Conservation (phyloP, 1,284 basidiomycete genomes). For the Apiotrichum veenhuisii region DNA sequence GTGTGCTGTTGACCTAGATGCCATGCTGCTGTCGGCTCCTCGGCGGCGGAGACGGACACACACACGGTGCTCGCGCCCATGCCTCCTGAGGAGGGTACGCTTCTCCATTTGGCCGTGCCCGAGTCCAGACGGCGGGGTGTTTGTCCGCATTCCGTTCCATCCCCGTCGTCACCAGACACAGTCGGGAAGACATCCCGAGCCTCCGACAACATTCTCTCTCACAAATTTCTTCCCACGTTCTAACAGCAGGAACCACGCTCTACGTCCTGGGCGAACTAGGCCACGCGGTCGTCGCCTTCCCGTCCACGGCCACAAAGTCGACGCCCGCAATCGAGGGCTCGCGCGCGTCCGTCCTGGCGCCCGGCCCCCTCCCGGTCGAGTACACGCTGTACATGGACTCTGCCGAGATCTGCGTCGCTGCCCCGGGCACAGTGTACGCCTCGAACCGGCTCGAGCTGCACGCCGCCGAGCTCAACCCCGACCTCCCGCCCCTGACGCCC, state of each 20-base stretch:
- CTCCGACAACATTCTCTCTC: too few species aligned
- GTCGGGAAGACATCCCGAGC: too few species aligned
- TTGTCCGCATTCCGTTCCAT: too few species aligned
- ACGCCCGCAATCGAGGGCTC: conserved; percentile 17
- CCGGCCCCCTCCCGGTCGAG: conserved; percentile 25
- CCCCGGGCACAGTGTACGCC: conserved; percentile 35
- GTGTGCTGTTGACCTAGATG: too few species aligned
- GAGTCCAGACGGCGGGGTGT: too few species aligned
- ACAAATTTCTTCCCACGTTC: too few species aligned
- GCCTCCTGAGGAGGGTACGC: too few species aligned
- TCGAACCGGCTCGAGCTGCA: conserved; percentile 45
- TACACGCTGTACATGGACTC: conserved; percentile 33
- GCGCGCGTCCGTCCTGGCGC: conserved; percentile 27
- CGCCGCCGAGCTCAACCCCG: conserved; percentile 25
- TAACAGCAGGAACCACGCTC: conserved; percentile 35
- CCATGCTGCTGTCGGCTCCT: too few species aligned
- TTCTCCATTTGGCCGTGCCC: too few species aligned
- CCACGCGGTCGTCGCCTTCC: conserved; percentile 35
- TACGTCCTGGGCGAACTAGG: conserved; percentile 46
- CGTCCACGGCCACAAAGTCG: conserved; percentile 22
- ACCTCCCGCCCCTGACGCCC: conserved; percentile 22
- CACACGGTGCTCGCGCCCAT: too few species aligned
- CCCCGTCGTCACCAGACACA: too few species aligned
- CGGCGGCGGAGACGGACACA: too few species aligned
- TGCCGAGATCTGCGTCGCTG: conserved; percentile 41